phyloP scores from a whole-genome alignment of 352 stramenopile species.

The Halophytophthora batemanensis region DNA sequence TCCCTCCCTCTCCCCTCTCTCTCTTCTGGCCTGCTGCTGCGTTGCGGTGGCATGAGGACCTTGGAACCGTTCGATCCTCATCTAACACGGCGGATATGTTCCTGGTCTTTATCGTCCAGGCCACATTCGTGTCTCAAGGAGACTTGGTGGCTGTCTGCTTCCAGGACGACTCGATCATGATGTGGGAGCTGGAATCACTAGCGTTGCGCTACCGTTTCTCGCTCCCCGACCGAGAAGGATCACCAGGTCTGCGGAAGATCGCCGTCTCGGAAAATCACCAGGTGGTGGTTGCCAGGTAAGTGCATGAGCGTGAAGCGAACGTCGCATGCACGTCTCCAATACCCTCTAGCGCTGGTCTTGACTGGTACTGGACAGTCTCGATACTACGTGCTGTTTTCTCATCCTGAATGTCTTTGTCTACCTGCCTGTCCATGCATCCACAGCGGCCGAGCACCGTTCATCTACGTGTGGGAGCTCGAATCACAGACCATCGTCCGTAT shows the following conservation, averaged over 20 bases:
- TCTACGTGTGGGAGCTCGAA: slow-evolving; percentile 85
- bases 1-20: not conserved
- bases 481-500: slow-evolving; percentile 83
- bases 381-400: not conserved
- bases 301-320: not conserved
- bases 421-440: not conserved
- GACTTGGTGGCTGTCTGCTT: slow-evolving; percentile 81
- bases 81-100: too few relatives aligned
- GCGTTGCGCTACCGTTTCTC: slow-evolving; percentile 71
- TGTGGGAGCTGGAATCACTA: slow-evolving; percentile 79
- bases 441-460: slow-evolving; percentile 67
- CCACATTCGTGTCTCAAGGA: slow-evolving; percentile 52
- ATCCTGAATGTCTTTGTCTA: not conserved
- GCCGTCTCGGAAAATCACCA: slow-evolving; percentile 73
- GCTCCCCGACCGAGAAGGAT: slow-evolving; percentile 60
- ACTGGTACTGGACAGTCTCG: not conserved
- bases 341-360: slow-evolving; percentile 2
- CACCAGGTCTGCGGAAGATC: slow-evolving; percentile 59
- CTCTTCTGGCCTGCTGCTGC: not conserved
- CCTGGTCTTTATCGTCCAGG: slow-evolving; percentile 10
- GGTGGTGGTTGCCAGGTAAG: slow-evolving; percentile 74
- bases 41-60: not conserved
- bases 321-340: not conserved
- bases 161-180: slow-evolving; percentile 83
- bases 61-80: not conserved